Evolutionary conservation across 2,329 filamentous ascomycete genomes (phyloP).

Genomic region (Alternaria conjuncta): DNA sequence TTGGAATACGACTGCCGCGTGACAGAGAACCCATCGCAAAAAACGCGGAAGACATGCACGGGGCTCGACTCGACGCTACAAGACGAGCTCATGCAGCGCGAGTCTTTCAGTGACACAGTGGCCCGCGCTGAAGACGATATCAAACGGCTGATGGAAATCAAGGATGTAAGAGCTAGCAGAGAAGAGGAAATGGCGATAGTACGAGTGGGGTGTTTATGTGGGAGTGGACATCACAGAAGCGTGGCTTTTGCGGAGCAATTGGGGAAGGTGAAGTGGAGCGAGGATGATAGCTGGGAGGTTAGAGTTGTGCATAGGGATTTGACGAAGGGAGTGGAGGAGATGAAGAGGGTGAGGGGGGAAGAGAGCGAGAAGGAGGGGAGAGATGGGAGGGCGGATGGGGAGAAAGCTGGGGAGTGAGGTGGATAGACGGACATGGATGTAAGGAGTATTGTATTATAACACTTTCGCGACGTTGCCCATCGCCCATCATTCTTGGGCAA

Average conservation of each 20-base stretch:
- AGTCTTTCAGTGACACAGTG: constrained; percentile 2
- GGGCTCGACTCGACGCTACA: constrained; percentile 6
- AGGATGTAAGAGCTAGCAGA: constrained; percentile 3
- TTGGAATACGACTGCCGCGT: constrained; percentile 15
- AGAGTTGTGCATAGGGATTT: constrained; percentile 8
- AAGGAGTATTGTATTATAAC: not conserved
- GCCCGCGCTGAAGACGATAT: constrained; percentile 5
- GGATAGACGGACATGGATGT: not conserved
- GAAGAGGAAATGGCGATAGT: not conserved
- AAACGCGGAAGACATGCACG: constrained; percentile 8
- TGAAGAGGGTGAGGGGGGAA: not conserved
- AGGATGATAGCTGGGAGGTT: constrained; percentile 8
- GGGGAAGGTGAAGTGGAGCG: constrained; percentile 9
- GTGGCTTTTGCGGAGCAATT: constrained; percentile 15
- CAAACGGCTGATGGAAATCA: constrained; percentile 5
- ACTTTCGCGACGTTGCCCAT: not conserved
- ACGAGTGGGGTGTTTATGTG: constrained; percentile 10
- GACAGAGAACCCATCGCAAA: constrained; percentile 10
- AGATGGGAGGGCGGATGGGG: not conserved
- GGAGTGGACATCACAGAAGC: constrained; percentile 14
- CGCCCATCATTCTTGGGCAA: rapidly evolving
- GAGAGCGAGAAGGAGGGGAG: not conserved
- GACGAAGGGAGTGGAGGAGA: not conserved
- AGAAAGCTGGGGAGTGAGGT: not conserved
- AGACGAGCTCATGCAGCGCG: constrained; percentile 12